These are phyloP conservation scores for Podaxis pistillaris DNA, from an alignment of 768 basidiomycete species.

Conservation along the genomic window DNA sequence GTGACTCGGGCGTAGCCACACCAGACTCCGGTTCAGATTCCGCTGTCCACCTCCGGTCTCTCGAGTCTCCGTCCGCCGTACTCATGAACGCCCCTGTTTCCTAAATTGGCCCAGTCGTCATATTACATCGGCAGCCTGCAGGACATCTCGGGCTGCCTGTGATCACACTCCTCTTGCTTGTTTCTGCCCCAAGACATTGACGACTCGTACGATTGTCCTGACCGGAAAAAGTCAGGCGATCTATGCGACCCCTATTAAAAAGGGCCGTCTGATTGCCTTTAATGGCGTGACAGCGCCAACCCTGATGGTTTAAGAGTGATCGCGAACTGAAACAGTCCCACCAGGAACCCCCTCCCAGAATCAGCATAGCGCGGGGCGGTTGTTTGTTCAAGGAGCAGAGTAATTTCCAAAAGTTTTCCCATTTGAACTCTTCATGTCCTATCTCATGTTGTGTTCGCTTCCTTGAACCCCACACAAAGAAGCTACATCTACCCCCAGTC, in stretches of 20 bases:
- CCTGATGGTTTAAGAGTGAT: not conserved
- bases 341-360: too few species aligned
- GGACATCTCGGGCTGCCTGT: not conserved
- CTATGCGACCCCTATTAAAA: slow-evolving; percentile 1
- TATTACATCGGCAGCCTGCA: not conserved
- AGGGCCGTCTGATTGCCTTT: not conserved
- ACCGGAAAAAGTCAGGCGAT: not conserved
- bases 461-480: too few species aligned
- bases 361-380: too few species aligned
- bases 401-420: too few species aligned
- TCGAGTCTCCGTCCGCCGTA: not conserved
- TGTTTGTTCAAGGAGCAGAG: too few species aligned
- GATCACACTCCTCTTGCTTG: not conserved
- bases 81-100: slow-evolving; percentile 5
- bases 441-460: too few species aligned
- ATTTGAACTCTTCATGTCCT: too few species aligned
- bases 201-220: slow-evolving; percentile 8
- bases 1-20: not conserved
- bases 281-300: not conserved
- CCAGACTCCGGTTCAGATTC: not conserved
- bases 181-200: slow-evolving; percentile 4
- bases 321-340: not conserved
- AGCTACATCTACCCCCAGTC: too few species aligned
- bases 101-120: not conserved
- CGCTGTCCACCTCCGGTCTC: not conserved